Evolutionary conservation across 2,329 filamentous ascomycete genomes (phyloP).

Genomic region (Colletotrichum sp.): DNA sequence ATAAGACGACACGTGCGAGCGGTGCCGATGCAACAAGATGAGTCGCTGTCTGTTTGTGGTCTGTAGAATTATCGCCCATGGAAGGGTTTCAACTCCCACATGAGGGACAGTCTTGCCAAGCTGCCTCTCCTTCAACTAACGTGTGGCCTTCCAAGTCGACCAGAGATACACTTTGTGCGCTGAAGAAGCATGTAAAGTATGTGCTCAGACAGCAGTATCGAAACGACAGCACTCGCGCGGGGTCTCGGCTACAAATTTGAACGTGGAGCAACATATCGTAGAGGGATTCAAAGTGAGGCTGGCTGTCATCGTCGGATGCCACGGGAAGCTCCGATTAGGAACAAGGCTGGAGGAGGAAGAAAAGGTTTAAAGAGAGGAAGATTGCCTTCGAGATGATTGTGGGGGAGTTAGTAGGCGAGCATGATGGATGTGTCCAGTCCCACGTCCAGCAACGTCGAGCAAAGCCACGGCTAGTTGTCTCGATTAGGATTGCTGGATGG

Average conservation of each 20-base stretch:
- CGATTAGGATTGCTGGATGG: not conserved
- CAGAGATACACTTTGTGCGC: not conserved
- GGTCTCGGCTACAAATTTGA: not conserved
- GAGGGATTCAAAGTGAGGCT: not conserved
- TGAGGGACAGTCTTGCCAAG: not conserved
- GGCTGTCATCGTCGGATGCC: not conserved
- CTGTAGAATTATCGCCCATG: not conserved
- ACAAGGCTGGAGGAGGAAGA: not conserved
- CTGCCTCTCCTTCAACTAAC: not conserved
- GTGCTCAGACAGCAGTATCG: not conserved
- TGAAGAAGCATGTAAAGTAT: not conserved
- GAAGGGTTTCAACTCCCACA: not conserved
- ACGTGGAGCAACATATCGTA: not conserved
- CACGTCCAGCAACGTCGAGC: not conserved
- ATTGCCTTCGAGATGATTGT: not conserved
- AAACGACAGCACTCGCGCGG: not conserved
- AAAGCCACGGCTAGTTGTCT: not conserved
- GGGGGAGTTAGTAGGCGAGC: not conserved
- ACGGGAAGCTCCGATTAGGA: not conserved
- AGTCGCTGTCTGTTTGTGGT: not conserved
- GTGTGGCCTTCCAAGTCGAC: not conserved
- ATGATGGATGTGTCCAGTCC: not conserved
- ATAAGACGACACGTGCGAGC: constrained; percentile 4
- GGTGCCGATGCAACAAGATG: not conserved
- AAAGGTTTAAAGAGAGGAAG: not conserved